Evolutionary conservation across 2,329 filamentous ascomycete genomes (phyloP).

Genomic region (Xylariomycetidae sp.): DNA sequence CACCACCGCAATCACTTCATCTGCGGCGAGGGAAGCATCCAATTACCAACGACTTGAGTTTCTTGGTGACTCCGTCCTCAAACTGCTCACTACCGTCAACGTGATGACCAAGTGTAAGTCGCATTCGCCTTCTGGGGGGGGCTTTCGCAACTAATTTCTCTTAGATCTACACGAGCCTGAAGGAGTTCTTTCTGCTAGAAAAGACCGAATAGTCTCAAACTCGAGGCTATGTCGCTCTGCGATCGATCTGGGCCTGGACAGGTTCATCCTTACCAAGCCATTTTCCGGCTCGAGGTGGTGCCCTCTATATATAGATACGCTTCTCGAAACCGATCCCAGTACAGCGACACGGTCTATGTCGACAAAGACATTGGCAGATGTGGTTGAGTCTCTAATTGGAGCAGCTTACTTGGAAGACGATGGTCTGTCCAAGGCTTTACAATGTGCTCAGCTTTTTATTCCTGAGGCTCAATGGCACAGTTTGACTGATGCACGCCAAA

Average conservation of each 20-base stretch:
- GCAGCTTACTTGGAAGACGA: conserved; percentile 68
- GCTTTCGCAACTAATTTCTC: too few relatives aligned
- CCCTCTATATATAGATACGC: conserved; percentile 53
- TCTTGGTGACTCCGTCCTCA: conserved; percentile 78
- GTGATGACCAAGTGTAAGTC: conserved; percentile 49
- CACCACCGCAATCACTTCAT: conserved; percentile 65
- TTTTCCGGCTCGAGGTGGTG: conserved; percentile 73
- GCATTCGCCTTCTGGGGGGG: too few relatives aligned
- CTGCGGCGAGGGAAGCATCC: conserved; percentile 50
- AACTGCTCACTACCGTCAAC: conserved; percentile 65
- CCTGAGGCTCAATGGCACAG: conserved; percentile 51
- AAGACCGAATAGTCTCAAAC: conserved; percentile 71
- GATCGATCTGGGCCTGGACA: conserved; percentile 59
- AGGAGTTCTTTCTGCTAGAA: conserved; percentile 64
- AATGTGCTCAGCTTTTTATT: conserved; percentile 64
- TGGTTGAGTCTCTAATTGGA: conserved; percentile 81
- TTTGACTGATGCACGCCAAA: conserved; percentile 34
- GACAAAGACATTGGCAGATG: conserved; percentile 79
- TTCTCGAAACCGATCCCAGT: conserved; percentile 19
- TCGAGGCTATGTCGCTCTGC: conserved; percentile 64
- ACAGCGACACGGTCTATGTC: conserved; percentile 27
- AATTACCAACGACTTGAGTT: conserved; percentile 87
- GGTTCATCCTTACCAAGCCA: conserved; percentile 62
- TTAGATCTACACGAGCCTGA: conserved; percentile 68
- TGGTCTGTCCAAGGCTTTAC: conserved; percentile 57